Base-by-base conservation (phyloP, 2,329 filamentous ascomycete genomes). In the Diaporthe aspalathi region DNA sequence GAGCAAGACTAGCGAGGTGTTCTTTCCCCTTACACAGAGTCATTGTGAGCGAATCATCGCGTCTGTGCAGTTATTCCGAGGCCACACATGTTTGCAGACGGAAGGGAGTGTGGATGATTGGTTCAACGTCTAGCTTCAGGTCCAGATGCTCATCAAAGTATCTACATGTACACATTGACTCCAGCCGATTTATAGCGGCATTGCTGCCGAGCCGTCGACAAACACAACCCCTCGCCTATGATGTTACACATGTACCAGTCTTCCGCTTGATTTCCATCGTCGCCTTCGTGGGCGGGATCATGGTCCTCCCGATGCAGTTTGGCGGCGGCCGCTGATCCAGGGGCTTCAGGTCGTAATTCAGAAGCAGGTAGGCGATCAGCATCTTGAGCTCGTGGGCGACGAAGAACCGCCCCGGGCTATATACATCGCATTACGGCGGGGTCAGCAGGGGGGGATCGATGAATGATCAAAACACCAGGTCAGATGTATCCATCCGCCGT, bases 311-410 rank as follows among this genome's bases (percentile, higher is more conserved):
- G 35, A 85, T 74, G 81, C 84, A 85, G 53, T 82, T 76, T 7
- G 81, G 78, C 70, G 81, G 79, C 1, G 86, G 85, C 12, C 79
- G 77, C 11, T 80, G 70, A 0, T 77, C 76, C 7, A 86, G 74
- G 40, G 78, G 81, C 73, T 84, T 83, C 70, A 88, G 78, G 32
- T 89, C 87, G 74, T 88, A 89, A 71, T 88, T 85, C 45, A 85
- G 76, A 1, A 89, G 74, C 24, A 89, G 75, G 67, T 87, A 83
- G 1, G 85, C 81, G 43, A 88, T 75, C 17, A 88, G 80, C 76
- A 89, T 86, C 76, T 90, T 90, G 17, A 88, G 79, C 76, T 88
- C 86, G 70, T 87, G 83, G 0, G 86, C 83, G 0, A 87, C 87
- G 71, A 89, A 89, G 79, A 89, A 89, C 0, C 87, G 82, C 0